These are phyloP conservation scores for Epichloe aotearoae DNA, from an alignment of 2,329 filamentous ascomycete genomes.

Conservation along the genomic window DNA sequence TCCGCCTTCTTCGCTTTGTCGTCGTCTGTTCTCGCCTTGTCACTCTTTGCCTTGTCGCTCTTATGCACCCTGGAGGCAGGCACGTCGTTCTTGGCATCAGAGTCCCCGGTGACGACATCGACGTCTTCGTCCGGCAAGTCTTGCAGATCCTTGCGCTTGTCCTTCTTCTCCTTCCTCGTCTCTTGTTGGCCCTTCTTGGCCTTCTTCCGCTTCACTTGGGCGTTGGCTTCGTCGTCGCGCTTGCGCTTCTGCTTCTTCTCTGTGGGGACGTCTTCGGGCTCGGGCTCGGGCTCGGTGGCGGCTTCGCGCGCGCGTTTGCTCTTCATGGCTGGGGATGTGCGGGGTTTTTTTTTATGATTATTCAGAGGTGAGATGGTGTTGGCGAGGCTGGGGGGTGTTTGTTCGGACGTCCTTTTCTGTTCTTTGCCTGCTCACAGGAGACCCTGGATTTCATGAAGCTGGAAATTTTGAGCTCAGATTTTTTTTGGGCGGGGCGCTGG, in stretches of 20 bases:
- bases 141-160: constrained; percentile 25
- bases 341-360: too few relatives aligned
- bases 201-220: constrained; percentile 16
- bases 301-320: constrained; percentile 27
- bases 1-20: constrained; percentile 4
- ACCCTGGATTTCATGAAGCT: too few relatives aligned
- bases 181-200: constrained; percentile 18
- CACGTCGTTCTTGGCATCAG: too few relatives aligned
- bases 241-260: constrained; percentile 23
- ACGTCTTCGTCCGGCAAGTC: constrained; percentile 23
- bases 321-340: constrained; percentile 17
- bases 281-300: constrained; percentile 15
- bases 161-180: constrained; percentile 27
- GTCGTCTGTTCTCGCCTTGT: neutral
- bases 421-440: too few relatives aligned
- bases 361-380: too few relatives aligned
- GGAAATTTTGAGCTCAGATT: too few relatives aligned
- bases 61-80: neutral
- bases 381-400: too few relatives aligned
- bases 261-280: constrained; percentile 16
- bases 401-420: too few relatives aligned
- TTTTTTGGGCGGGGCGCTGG: too few relatives aligned
- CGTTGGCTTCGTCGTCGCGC: constrained; percentile 14
- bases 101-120: neutral
- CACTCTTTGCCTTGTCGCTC: constrained; percentile 6